phyloP scores from a whole-genome alignment of 176 grass and related monocot genomes.

The Triticum timopheevii region DNA sequence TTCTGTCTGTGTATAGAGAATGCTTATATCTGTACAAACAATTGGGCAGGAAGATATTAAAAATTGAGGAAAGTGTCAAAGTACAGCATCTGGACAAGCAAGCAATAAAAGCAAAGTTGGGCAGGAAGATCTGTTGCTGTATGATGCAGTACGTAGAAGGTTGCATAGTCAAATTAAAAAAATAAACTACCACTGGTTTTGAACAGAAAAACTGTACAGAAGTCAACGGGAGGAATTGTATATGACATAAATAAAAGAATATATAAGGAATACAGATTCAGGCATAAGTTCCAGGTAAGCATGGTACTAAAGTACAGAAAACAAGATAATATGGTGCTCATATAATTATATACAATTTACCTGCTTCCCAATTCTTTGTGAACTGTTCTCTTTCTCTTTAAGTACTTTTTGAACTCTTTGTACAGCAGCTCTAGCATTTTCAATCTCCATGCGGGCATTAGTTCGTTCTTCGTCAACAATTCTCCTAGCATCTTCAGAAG shows the following conservation, averaged over 20 bases:
- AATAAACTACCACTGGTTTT: neutral
- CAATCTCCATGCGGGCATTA: constrained; percentile 56
- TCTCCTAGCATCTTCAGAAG: constrained; percentile 80
- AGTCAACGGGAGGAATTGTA: neutral
- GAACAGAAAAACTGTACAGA: neutral
- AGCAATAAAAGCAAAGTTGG: neutral
- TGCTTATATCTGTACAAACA: neutral
- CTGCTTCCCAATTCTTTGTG: constrained; percentile 49
- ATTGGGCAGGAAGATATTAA: neutral
- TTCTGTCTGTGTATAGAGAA: neutral
- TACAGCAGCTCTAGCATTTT: constrained; percentile 55
- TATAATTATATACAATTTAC: constrained; percentile 35
- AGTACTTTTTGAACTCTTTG: constrained; percentile 65
- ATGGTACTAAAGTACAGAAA: neutral
- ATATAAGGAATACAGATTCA: neutral
- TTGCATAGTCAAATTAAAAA: neutral
- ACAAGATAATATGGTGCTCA: neutral
- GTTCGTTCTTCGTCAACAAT: constrained; percentile 81
- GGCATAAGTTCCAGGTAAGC: constrained; percentile 7
- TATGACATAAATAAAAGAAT: neutral
- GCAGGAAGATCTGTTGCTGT: neutral
- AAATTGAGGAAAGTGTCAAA: neutral
- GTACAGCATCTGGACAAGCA: neutral
- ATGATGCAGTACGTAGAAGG: neutral
- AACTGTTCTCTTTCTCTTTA: constrained; percentile 58